Base-by-base conservation (phyloP, 371 early-diverging fungal genomes). In the Amoeboaphelidium occidentale region DNA sequence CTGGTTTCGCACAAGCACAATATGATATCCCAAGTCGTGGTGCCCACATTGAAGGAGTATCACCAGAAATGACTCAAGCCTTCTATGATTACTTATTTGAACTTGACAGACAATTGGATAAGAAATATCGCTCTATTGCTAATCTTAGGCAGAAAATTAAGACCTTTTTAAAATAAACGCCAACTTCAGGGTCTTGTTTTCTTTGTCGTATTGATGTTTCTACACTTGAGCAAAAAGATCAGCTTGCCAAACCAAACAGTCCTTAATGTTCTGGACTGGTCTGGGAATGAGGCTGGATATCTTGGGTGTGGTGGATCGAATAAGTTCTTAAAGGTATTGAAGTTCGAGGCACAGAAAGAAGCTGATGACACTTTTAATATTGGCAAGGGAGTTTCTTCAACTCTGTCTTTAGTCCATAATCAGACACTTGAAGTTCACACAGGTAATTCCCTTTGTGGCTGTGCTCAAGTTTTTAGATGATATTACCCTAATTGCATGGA, bases 271-370 rank as follows among this genome's bases (percentile, higher is more conserved):
- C n/a, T n/a, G n/a, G n/a, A n/a, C n/a, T n/a, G n/a, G n/a, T n/a
- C n/a, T n/a, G n/a, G n/a, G n/a, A n/a, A n/a, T n/a, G n/a, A n/a
- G n/a, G n/a, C n/a, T n/a, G n/a, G n/a, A n/a, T n/a, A n/a, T n/a
- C n/a, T 72, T 13, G 69, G 69, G 12, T 68, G 70, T 52, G 73
- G 73, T 1, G 73, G 73, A 10, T 67, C 66, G 21, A 62, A 67
- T 21, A 70, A 68, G 1, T 51, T 72, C 17, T 59, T 72, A 21
- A 72, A 72, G 51, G 73, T 70, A 1, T 55, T 72, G 27, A 68
- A 70, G 51, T 58, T 72, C 14, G 70, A 72, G 39, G 42, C 2
- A 27, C 46, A 13, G n/a, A 10, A 25, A 13, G 14, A 3, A 17
- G 28, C 14, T 23, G 14, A 48, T 23, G 45, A n/a, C 28, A 28